Evolutionary conservation across 495 filamentous ascomycete genomes (phyloP).

Genomic region (Hypomontagnella monticulosa): DNA sequence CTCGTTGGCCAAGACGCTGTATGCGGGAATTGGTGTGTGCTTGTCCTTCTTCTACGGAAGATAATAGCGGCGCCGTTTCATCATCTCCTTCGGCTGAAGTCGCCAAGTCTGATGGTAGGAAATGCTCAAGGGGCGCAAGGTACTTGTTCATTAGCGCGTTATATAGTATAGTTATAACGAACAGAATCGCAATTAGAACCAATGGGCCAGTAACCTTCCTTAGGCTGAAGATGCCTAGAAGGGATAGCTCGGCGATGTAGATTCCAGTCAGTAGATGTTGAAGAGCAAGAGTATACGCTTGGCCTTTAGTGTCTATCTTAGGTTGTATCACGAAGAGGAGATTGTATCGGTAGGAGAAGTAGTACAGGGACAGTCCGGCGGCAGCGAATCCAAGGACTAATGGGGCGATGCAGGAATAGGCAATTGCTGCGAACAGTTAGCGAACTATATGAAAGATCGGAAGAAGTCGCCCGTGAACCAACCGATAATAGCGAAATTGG

Average conservation of each 20-base stretch:
- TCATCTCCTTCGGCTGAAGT: slow-evolving; percentile 64
- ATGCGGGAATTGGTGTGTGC: slow-evolving; percentile 20
- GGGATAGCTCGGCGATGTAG: slow-evolving; percentile 79
- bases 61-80: slow-evolving; percentile 51
- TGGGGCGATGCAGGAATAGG: slow-evolving; percentile 89
- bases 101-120: slow-evolving; percentile 52
- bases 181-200: slow-evolving; percentile 75
- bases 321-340: slow-evolving; percentile 82
- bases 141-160: slow-evolving; percentile 66
- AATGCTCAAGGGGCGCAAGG: slow-evolving; percentile 38
- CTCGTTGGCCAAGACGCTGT: slow-evolving; percentile 26
- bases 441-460: neutral
- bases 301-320: slow-evolving; percentile 83
- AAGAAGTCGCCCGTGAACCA: slow-evolving; percentile 10
- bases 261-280: slow-evolving; percentile 85
- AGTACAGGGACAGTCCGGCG: slow-evolving; percentile 80
- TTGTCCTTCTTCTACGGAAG: slow-evolving; percentile 47
- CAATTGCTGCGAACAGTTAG: slow-evolving; percentile 63
- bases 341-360: slow-evolving; percentile 87
- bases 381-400: slow-evolving; percentile 86
- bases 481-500: slow-evolving; percentile 79
- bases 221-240: slow-evolving; percentile 85
- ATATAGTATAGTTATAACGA: slow-evolving; percentile 75
- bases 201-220: slow-evolving; percentile 73
- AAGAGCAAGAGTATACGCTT: slow-evolving; percentile 78